Conservation (phyloP, 129 eudicot species). For the Lonicera japonica region DNA sequence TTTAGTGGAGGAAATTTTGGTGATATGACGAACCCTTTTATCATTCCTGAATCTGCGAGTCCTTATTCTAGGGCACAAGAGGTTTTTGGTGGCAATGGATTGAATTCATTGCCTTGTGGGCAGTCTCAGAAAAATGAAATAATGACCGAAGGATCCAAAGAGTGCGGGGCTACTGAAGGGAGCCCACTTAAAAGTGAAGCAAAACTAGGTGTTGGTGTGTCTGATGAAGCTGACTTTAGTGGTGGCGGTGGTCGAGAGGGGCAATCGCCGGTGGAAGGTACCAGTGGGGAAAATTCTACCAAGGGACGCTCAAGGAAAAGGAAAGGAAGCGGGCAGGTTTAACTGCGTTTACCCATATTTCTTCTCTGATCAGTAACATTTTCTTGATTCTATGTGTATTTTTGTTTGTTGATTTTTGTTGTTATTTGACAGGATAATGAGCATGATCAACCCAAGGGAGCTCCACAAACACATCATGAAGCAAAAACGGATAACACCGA, state of each 20-base stretch:
- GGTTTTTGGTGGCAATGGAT: slow-evolving; percentile 33
- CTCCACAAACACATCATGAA: slow-evolving; percentile 29
- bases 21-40: slow-evolving; percentile 57
- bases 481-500: slow-evolving; percentile 26
- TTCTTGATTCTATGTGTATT: neutral
- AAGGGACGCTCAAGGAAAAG: slow-evolving; percentile 67
- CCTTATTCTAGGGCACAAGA: slow-evolving; percentile 42
- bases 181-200: slow-evolving; percentile 43
- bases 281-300: slow-evolving; percentile 25
- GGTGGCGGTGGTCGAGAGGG: slow-evolving; percentile 41
- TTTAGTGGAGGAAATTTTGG: slow-evolving; percentile 66
- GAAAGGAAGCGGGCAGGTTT: slow-evolving; percentile 61
- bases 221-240: slow-evolving; percentile 51
- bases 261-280: slow-evolving; percentile 7
- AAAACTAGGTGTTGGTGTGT: slow-evolving; percentile 41
- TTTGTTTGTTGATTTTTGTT: slow-evolving; percentile 7
- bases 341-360: neutral
- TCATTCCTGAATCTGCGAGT: slow-evolving; percentile 27
- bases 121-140: slow-evolving; percentile 24
- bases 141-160: slow-evolving; percentile 1
- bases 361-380: neutral
- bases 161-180: slow-evolving; percentile 34
- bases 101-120: slow-evolving; percentile 24
- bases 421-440: slow-evolving; percentile 38
- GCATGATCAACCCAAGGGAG: slow-evolving; percentile 41